Conservation (phyloP, 2,329 filamentous ascomycete species). For the Xylaria digitata region DNA sequence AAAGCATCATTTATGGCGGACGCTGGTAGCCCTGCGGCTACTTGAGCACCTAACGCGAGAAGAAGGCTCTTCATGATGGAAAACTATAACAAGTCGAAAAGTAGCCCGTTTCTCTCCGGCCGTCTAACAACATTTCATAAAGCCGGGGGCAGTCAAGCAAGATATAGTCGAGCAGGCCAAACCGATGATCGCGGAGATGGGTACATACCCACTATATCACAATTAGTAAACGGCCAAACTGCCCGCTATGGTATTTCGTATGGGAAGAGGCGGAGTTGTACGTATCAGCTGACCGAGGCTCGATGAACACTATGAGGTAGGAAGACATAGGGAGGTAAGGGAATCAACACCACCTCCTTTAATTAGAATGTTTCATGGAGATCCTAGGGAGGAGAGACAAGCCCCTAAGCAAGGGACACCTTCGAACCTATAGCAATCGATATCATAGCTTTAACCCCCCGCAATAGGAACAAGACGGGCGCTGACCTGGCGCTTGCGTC, state of each 20-base stretch:
- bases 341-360: conserved; percentile 6
- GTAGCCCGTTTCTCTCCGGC: background rate
- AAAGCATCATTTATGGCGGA: conserved; percentile 24
- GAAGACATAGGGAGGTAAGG: conserved; percentile 1
- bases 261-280: background rate
- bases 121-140: conserved; percentile 18
- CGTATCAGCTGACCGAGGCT: conserved; percentile 8
- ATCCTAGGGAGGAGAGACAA: conserved; percentile 6
- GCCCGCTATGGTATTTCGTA: conserved; percentile 12
- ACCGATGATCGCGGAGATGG: conserved; percentile 21
- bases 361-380: conserved; percentile 23
- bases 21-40: conserved; percentile 43
- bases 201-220: conserved; percentile 13
- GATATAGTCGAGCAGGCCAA: conserved; percentile 24
- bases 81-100: conserved; percentile 5
- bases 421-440: conserved; percentile 7
- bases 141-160: conserved; percentile 21
- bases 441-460: conserved; percentile 1
- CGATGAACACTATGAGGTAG: background rate
- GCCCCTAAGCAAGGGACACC: conserved; percentile 7
- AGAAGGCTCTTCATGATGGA: conserved; percentile 44
- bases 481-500: conserved; percentile 6
- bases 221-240: conserved; percentile 1
- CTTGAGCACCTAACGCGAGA: conserved; percentile 38
- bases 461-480: background rate